Evolutionary conservation across 1,284 basidiomycete species (phyloP), one percentile per base, ranked within the genome.

Genomic region (Malassezia equina): DNA sequence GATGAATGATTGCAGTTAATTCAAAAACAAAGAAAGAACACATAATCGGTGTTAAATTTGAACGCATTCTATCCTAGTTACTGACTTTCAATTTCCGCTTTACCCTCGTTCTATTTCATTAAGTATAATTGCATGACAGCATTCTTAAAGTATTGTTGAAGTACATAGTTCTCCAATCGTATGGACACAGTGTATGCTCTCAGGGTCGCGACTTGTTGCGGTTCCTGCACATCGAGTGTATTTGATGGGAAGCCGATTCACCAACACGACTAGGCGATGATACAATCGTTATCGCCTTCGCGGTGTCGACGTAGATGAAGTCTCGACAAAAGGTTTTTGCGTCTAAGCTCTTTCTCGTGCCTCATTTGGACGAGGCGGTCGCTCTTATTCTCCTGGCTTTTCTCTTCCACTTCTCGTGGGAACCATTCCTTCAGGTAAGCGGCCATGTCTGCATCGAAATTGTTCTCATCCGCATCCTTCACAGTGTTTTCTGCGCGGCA

Each of bases 401-500:
- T 94, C 65, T 80, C 80, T 62, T 80, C 81, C 15, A 89, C 80
- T 74, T 95, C 91, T 8, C 82, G 73, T 0, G 91, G 90, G 75
- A 96, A 95, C 89, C 90, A 95, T 58, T 86, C 84, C 60, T 85
- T 81, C 83, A 95, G 87, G 66, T 90, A 91, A 63, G 86, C 84
- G 48, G 87, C 78, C 41, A 88, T 76, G 1, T 83, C 86, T 78
- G 81, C 83, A 67, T 91, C 88, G 36, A 91, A 80, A 64, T 90
- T 74, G 29, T 52, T 39, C 4, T 58, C 59, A 43, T 72, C 69
- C 12, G 71, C 71, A n/a, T 58, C 63, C 49, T 55, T 58, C 39
- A 73, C 71, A 2, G 58, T 69, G 23, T 60, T 55, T 11, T 59
- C 58, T 1, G 65, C 57, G 3, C 71, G 54, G 73, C 91, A 96